phyloP scores from a whole-genome alignment of 176 grass and related monocot species.

The Aechmea fasciata region DNA sequence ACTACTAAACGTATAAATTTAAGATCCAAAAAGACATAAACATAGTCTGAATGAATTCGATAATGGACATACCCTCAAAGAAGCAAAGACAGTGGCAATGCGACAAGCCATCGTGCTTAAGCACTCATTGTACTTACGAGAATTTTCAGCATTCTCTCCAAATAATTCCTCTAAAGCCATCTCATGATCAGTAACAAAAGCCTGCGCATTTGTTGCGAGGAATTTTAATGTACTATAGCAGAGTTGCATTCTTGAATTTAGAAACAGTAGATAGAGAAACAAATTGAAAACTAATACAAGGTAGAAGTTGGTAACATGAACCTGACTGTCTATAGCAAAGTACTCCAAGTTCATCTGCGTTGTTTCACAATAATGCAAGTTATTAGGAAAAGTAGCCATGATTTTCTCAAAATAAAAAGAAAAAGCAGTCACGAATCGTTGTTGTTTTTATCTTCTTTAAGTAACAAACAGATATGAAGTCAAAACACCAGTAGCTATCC shows the following conservation, averaged over 20 bases:
- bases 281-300: too few relatives aligned
- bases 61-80: conserved; percentile 55
- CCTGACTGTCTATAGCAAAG: conserved; percentile 94
- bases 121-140: conserved; percentile 54
- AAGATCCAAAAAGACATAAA: too few relatives aligned
- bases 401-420: neutral
- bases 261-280: neutral
- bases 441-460: too few relatives aligned
- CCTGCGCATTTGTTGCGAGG: conserved; percentile 33
- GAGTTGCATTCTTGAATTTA: neutral
- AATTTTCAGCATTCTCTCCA: conserved; percentile 41
- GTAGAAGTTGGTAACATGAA: conserved; percentile 1
- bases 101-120: conserved; percentile 72
- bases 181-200: conserved; percentile 89
- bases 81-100: conserved; percentile 80
- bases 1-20: too few relatives aligned
- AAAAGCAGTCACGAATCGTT: neutral
- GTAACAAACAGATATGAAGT: conserved; percentile 3
- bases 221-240: conserved; percentile 3
- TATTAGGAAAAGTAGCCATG: neutral
- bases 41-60: conserved; percentile 16
- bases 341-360: conserved; percentile 99
- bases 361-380: conserved; percentile 18
- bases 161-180: conserved; percentile 67
- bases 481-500: too few relatives aligned